Conservation (phyloP, 75 land plant genomes). For the Cryptomeria japonica region DNA sequence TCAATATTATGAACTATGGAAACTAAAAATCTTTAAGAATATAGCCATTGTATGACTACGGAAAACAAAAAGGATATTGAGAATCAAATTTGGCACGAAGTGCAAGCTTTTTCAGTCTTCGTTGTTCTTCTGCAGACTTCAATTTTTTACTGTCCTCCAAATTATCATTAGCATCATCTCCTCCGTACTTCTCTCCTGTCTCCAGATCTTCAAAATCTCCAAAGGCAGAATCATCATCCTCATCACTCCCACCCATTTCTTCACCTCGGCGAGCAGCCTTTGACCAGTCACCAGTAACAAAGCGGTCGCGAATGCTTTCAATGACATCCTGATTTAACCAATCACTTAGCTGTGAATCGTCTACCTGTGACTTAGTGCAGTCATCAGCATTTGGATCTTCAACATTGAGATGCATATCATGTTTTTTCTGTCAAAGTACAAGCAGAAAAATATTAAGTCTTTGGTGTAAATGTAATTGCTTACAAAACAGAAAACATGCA, state of each 20-base stretch:
- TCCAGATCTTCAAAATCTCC: constrained; percentile 98
- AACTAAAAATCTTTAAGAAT: neutral
- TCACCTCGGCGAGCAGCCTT: constrained; percentile 66
- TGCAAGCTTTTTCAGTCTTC: constrained; percentile 94
- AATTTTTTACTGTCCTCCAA: constrained; percentile 17
- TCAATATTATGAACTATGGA: neutral
- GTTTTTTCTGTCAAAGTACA: constrained; percentile 28
- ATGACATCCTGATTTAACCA: constrained; percentile 62
- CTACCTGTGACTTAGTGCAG: constrained; percentile 53
- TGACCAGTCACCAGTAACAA: constrained; percentile 95
- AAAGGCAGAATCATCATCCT: constrained; percentile 48
- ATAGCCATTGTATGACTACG: neutral
- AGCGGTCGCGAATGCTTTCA: constrained; percentile 78
- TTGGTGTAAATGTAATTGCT: neutral
- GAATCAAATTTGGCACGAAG: constrained; percentile 88
- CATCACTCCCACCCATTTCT: constrained; percentile 25
- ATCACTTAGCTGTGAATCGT: constrained; percentile 27
- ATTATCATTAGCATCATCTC: constrained; percentile 13
- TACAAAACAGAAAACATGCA: neutral
- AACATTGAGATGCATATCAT: constrained; percentile 25
- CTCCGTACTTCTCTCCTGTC: constrained; percentile 62
- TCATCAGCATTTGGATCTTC: constrained; percentile 67
- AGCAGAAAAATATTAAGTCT: neutral
- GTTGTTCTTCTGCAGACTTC: constrained; percentile 51
- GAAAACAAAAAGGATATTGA: constrained; percentile 73